These are phyloP conservation scores for Trametopsis cervina DNA, from an alignment of 768 basidiomycete genomes.

Conservation along the genomic window DNA sequence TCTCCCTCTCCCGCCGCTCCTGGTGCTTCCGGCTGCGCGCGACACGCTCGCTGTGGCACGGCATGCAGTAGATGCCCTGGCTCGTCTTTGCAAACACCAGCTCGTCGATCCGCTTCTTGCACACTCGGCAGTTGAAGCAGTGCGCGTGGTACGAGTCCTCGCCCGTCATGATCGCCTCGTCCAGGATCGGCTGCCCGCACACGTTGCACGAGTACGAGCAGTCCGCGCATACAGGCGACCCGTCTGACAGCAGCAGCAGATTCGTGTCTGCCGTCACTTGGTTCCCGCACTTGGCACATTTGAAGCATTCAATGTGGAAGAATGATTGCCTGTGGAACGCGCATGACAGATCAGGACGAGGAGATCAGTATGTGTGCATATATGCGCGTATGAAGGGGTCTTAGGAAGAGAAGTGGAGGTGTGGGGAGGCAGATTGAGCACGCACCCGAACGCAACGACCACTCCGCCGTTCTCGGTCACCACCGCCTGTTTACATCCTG, in stretches of 20 bases:
- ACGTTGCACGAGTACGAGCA: slow-evolving; percentile 96
- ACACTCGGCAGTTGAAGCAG: slow-evolving; percentile 97
- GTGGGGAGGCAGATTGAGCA: too few relatives aligned
- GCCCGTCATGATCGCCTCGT: slow-evolving; percentile 99
- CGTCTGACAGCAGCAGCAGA: slow-evolving; percentile 92
- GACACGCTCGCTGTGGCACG: slow-evolving; percentile 96
- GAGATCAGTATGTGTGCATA: slow-evolving; percentile 1
- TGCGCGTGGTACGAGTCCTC: slow-evolving; percentile 98
- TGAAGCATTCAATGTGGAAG: slow-evolving; percentile 94
- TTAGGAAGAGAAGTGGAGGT: neutral
- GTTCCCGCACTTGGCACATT: slow-evolving; percentile 91
- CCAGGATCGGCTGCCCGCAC: slow-evolving; percentile 89
- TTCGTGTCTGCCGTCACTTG: slow-evolving; percentile 96
- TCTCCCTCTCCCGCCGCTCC: slow-evolving; percentile 42
- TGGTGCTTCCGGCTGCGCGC: slow-evolving; percentile 88
- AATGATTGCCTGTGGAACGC: slow-evolving; percentile 65
- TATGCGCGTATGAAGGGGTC: too few relatives aligned
- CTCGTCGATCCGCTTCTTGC: slow-evolving; percentile 92
- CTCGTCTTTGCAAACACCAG: slow-evolving; percentile 98
- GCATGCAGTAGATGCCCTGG: slow-evolving; percentile 98
- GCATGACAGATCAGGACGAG: slow-evolving; percentile 4
- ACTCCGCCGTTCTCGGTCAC: slow-evolving; percentile 78
- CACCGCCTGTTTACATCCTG: slow-evolving; percentile 76
- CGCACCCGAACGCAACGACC: slow-evolving; percentile 94
- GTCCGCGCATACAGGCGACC: slow-evolving; percentile 91